Evolutionary conservation across 2,329 filamentous ascomycete genomes (phyloP).

Genomic region (Colletotrichum sp.): DNA sequence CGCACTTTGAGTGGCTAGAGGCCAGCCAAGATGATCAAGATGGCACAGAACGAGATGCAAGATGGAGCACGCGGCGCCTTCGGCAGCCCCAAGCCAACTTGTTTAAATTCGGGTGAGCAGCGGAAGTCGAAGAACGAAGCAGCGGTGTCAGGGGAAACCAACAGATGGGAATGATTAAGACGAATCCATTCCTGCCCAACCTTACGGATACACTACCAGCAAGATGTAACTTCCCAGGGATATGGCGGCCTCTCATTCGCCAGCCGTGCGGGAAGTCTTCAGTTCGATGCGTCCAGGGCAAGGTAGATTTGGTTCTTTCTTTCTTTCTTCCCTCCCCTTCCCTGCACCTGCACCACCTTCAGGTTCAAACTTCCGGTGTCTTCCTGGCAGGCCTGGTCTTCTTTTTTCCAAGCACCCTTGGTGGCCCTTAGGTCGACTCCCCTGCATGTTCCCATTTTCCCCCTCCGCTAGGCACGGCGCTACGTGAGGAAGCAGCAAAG

Average conservation of each 20-base stretch:
- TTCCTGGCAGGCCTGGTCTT: not conserved
- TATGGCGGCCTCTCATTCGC: not conserved
- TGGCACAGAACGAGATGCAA: not conserved
- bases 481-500: not conserved
- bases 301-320: not conserved
- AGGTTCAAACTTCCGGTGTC: not conserved
- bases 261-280: not conserved
- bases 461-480: not conserved
- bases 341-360: not conserved
- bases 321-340: not conserved
- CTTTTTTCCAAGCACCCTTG: not conserved
- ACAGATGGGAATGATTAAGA: not conserved
- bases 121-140: not conserved
- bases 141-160: not conserved
- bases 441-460: not conserved
- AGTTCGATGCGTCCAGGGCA: not conserved
- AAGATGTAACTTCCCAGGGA: not conserved
- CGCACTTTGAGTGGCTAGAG: not conserved
- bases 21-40: not conserved
- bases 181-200: not conserved
- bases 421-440: not conserved
- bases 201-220: not conserved
- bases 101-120: not conserved
- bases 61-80: not conserved
- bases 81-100: not conserved